Evolutionary conservation across 441 rosid genomes (phyloP), one percentile per base, ranked within the genome.

Genomic region (Jatropha podagrica): DNA sequence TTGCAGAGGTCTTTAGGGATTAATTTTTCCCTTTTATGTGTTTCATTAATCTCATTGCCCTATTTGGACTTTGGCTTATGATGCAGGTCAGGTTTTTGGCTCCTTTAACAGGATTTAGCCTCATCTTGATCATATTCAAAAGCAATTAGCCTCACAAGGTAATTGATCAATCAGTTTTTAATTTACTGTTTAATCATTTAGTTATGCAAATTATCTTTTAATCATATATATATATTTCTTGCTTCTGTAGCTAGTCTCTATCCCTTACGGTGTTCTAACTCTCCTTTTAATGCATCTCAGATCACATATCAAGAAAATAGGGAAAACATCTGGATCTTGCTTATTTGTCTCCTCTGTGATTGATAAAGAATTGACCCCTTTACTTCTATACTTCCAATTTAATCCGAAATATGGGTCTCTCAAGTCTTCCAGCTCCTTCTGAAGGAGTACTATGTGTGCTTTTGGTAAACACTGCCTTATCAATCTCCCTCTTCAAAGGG

Each of bases 341-440:
- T 7, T 20, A 38, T 59, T 13, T 42, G 15, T 32, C 55, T 60
- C 23, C 26, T 42, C 75, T 26, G 66, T 27, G 41, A 59, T 72
- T 55, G 49, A 54, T 14, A 49, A 12, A 40, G 10, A 13, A 40
- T 18, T 1, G 2, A 13, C 13, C 52, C 32, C 27, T 41, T 20
- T 40, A 20, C 37, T 20, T 56, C 38, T 32, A 20, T 60, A 38
- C 56, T 77, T 14, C 23, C 67, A 69, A 64, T 46, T 61, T 46
- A 60, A 56, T 71, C 48, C 2, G 3, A 23, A 63, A 83, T 69
- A 95, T 95, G 98, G 99, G 98, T 81, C 83, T 95, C 54, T 89
- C 96, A 23, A 93, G 91, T 65, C 94, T 93, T 62, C 99, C 99
- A 40, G 81, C 97, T 76, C 97, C 98, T 78, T 95, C 99, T 62